These are phyloP conservation scores for Microdochium trichocladiopsis DNA, from an alignment of 2,329 filamentous ascomycete species.

Conservation along the genomic window DNA sequence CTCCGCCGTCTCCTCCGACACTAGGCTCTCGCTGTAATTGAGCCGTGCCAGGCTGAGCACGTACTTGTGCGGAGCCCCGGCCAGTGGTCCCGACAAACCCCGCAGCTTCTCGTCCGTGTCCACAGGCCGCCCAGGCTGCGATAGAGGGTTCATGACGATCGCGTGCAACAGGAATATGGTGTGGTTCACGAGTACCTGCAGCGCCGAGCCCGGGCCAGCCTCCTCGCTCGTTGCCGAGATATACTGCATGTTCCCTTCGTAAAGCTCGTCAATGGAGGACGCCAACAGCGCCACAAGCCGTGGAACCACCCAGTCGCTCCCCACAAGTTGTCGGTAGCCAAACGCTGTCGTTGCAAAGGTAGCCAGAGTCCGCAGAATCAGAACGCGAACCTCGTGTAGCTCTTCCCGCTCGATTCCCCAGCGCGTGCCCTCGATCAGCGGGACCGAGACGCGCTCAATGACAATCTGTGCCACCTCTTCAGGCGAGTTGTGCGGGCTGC, in stretches of 20 bases:
- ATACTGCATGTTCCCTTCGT: constrained; percentile 46
- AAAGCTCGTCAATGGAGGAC: constrained; percentile 65
- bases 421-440: constrained; percentile 50
- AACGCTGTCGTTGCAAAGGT: constrained; percentile 56
- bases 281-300: constrained; percentile 61
- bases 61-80: constrained; percentile 75
- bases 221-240: constrained; percentile 7
- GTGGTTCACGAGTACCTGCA: constrained; percentile 41
- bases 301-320: constrained; percentile 63
- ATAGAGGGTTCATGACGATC: constrained; percentile 40
- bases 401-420: constrained; percentile 31
- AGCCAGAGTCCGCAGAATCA: constrained; percentile 46
- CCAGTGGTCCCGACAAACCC: constrained; percentile 38
- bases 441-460: constrained; percentile 56
- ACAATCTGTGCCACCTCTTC: constrained; percentile 36
- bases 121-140: constrained; percentile 26
- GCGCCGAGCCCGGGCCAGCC: constrained; percentile 10
- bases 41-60: constrained; percentile 73
- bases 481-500: constrained; percentile 37
- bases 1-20: constrained; percentile 76
- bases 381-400: constrained; percentile 32
- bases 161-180: constrained; percentile 42
- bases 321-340: constrained; percentile 58
- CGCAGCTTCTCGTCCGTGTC: constrained; percentile 65
- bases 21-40: constrained; percentile 71